Evolutionary conservation across 768 basidiomycete genomes (phyloP).

Genomic region (Paxillus rubicundulus): DNA sequence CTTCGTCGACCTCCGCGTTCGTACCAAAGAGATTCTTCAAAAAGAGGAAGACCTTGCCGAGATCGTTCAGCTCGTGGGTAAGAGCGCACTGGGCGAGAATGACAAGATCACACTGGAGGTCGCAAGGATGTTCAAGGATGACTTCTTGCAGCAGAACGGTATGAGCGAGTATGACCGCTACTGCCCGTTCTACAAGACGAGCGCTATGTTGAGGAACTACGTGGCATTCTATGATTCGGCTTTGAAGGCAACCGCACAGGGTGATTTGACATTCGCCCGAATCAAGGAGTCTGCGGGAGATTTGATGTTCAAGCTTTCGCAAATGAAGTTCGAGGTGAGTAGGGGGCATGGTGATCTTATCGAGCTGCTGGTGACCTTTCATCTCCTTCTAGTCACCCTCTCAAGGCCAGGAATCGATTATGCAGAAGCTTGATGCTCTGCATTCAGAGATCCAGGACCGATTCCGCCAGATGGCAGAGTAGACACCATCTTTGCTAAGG

Average conservation of each 20-base stretch:
- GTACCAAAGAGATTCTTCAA: slow-evolving; percentile 95
- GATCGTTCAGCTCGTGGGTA: slow-evolving; percentile 99
- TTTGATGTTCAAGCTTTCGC: slow-evolving; percentile 94
- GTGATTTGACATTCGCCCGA: slow-evolving; percentile 80
- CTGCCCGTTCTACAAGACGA: slow-evolving; percentile 99
- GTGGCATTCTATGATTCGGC: slow-evolving; percentile 94
- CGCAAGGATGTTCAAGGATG: slow-evolving; percentile 95
- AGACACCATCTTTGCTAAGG: slow-evolving; percentile 19
- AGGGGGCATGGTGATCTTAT: neutral
- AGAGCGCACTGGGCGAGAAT: slow-evolving; percentile 92
- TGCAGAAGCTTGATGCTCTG: slow-evolving; percentile 76
- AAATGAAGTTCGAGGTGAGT: slow-evolving; percentile 97
- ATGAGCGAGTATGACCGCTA: slow-evolving; percentile 97
- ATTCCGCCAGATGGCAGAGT: slow-evolving; percentile 85
- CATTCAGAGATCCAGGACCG: slow-evolving; percentile 89
- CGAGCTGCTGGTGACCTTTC: slow-evolving; percentile 9
- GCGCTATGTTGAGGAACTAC: slow-evolving; percentile 92
- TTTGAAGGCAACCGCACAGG: slow-evolving; percentile 76
- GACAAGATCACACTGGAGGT: slow-evolving; percentile 99
- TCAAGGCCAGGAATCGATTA: slow-evolving; percentile 81
- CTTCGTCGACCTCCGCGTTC: slow-evolving; percentile 90
- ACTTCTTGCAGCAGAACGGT: slow-evolving; percentile 97
- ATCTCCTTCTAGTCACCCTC: slow-evolving; percentile 69
- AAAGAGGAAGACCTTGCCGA: slow-evolving; percentile 99
- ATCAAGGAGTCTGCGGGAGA: slow-evolving; percentile 86